Base-by-base conservation (phyloP, 2,329 filamentous ascomycete species). In the Trichoderma endophyticum region DNA sequence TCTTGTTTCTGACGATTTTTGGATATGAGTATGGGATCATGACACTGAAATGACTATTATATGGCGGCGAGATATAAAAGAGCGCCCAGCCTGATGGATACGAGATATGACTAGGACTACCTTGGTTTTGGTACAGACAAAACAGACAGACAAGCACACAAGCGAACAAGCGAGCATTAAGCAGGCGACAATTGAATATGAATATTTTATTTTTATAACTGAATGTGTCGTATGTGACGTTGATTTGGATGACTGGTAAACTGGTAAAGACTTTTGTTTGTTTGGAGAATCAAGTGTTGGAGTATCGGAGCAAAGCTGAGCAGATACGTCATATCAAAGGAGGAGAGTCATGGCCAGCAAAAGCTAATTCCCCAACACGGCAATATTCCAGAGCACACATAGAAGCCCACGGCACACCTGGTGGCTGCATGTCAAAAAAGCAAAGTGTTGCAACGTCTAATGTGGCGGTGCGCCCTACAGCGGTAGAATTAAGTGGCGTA, bases 1-100 rank as follows among this genome's bases (percentile, higher is more conserved):
- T 63, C 34, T 28, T 63, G 39, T 39, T 39, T 24, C 12, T 61
- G 54, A 62, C 54, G 70, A 71, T 32, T 72, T 72, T 63, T 72
- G 36, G 62, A 56, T 57, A 65, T 48, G 34, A 59, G 11, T 69
- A 60, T 34, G 43, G 24, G 32, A 62, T 57, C 30, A 63, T 36
- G 60, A 56, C 21, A 43, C 26, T 70, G 57, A 48, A 28, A 69
- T 43, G 57, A 36, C 66, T n/a, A 43, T 3, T 43, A 43, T 21
- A n/a, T 24, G 64, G 48, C 64, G 18, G 64, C 64, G 32, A 67
- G 51, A 59, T 28, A 28, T 28, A 39, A 39, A 26, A 21, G 21
- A 21, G 30, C 51, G 64, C 21, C 24, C 32, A 57, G 64, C 51
- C 36, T 69, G 30, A 67, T 18, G 51, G 28, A 34, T 28, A 69